Evolutionary conservation across 1,284 basidiomycete genomes (phyloP), one percentile per base, ranked within the genome.

Genomic region (Heterobasidion annosum): DNA sequence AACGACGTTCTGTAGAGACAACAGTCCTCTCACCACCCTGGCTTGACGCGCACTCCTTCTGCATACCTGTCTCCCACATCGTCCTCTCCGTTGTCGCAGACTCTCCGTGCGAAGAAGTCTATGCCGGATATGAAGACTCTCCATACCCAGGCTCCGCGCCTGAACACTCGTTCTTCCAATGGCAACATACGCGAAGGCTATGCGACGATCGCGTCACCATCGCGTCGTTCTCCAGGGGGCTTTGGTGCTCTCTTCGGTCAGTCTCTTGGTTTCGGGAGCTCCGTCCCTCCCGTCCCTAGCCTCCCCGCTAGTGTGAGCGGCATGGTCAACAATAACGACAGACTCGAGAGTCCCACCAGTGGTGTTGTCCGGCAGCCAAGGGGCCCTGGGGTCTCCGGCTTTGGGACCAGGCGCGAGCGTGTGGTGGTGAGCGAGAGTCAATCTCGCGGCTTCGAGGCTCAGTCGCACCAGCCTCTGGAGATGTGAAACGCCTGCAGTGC

Each of bases 51-150:
- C 51, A 83, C 85, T 7, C 85, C 87, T 19, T 88, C 81, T 37
- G 83, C 80, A 18, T 90, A 85, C 69, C 76, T 87, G 52, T 76
- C 76, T 34, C 77, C 76, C 19, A 77, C 78, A 10, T 70, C 76
- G 52, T 69, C 75, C 54, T 75, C 81, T 56, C 62, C 79, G 45
- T 74, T 61, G 25, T 33, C 58, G 16, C 60, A 54, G 45, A 32
- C 82, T 34, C 76, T 96, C 55, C 83, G 93, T 50, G 83, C 87
- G 69, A 97, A 97, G 77, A 96, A 96, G 72, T 95, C 92, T 15
- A 97, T 97, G 94, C 94, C 94, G 2, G 90, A 84, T 75, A 91
- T 83, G 87, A 90, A 89, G 71, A 90, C 79, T 58, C 74, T 91
- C 57, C 89, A 93, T 56, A 82, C 88, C 44, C 86, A 88, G 55